These are phyloP conservation scores for Trichoderma erinaceum DNA, from an alignment of 495 filamentous ascomycete genomes.

Conservation along the genomic window DNA sequence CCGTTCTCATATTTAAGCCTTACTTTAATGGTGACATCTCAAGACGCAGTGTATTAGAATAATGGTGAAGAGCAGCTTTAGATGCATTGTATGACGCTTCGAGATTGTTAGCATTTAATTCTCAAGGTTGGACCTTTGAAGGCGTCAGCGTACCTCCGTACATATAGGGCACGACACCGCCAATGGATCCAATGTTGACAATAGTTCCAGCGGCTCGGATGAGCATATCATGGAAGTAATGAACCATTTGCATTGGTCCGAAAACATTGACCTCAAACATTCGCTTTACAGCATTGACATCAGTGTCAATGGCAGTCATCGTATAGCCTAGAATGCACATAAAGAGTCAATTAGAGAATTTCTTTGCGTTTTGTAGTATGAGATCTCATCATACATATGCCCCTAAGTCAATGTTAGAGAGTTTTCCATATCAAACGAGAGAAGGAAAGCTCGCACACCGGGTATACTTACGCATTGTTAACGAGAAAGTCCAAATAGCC, in stretches of 20 bases:
- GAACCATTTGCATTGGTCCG: slow-evolving; percentile 48
- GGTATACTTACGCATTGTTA: slow-evolving; percentile 26
- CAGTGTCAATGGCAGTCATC: slow-evolving; percentile 47
- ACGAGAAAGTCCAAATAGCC: slow-evolving; percentile 25
- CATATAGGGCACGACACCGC: slow-evolving; percentile 38
- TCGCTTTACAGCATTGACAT: slow-evolving; percentile 42
- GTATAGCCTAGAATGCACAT: slow-evolving; percentile 28
- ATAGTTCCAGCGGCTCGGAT: slow-evolving; percentile 47
- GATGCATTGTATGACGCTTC: slow-evolving; percentile 30
- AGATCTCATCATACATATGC: neutral
- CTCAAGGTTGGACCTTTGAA: neutral
- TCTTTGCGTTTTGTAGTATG: neutral
- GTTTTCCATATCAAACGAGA: neutral
- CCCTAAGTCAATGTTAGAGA: neutral
- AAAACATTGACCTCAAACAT: slow-evolving; percentile 61
- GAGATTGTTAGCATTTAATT: neutral
- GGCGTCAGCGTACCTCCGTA: slow-evolving; percentile 25
- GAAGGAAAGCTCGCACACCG: neutral
- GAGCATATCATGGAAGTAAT: slow-evolving; percentile 49
- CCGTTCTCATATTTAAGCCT: slow-evolving; percentile 8
- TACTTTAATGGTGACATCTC: slow-evolving; percentile 30
- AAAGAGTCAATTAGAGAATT: neutral
- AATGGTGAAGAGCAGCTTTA: slow-evolving; percentile 32
- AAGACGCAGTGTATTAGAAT: slow-evolving; percentile 27
- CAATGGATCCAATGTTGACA: slow-evolving; percentile 49